Percentiles rank a stretch among this genome's conserved stretches.
Evolutionary conservation across 169 alveolate genomes (phyloP).

Genomic region (Cystoisospora suis): DNA sequence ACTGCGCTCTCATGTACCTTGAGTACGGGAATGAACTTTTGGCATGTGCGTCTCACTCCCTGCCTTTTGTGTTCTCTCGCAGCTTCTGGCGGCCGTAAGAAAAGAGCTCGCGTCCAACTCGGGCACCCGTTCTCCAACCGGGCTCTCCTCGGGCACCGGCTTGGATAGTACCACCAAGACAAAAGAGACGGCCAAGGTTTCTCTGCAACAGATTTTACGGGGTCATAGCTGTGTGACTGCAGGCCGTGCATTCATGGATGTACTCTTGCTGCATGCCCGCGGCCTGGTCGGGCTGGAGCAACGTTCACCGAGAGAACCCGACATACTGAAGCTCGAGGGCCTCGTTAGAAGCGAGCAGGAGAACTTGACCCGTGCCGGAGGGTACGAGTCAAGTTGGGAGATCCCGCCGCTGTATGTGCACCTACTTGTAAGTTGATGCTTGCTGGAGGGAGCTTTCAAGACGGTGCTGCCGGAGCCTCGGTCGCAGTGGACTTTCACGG

Average conservation of each 20-base stretch:
- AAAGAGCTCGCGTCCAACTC: not conserved
- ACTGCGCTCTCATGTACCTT: no score
- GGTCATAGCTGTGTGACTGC: conserved; percentile 66
- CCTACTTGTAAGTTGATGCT: no score
- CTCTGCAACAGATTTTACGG: not conserved
- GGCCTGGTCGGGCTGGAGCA: conserved; percentile 45
- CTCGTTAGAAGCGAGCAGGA: no score
- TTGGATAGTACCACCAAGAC: not conserved
- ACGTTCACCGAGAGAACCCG: not conserved
- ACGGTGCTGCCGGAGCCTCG: no score
- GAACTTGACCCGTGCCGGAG: no score
- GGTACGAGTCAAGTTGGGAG: no score
- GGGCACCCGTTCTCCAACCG: not conserved
- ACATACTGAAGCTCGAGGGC: no score
- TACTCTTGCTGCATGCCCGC: conserved; percentile 42
- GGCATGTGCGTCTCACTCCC: not conserved
- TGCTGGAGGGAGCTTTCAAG: no score
- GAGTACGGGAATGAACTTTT: no score
- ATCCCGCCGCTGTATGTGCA: no score
- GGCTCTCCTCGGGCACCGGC: not conserved
- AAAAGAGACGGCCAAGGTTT: not conserved
- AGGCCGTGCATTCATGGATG: conserved; percentile 54
- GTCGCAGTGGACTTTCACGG: no score
- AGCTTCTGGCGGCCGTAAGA: conserved; percentile 8
- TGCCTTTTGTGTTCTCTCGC: not conserved